Conservation (phyloP, 495 filamentous ascomycete species). For the Friedmanniomyces simplex region DNA sequence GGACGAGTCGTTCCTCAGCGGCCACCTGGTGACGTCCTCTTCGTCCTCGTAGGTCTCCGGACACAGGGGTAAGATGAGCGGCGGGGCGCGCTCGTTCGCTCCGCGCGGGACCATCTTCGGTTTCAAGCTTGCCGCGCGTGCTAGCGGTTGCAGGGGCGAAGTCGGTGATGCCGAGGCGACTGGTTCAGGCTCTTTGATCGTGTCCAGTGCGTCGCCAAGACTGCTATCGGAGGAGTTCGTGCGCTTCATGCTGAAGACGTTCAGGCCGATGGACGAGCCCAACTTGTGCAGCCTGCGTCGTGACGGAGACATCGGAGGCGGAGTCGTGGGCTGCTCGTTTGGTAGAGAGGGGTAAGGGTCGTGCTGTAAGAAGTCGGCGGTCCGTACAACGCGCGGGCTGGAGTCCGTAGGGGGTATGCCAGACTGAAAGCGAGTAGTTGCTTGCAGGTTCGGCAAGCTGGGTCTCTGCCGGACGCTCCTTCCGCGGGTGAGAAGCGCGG, state of each 20-base stretch:
- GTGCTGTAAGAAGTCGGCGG: conserved; percentile 8
- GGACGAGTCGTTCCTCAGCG: conserved; percentile 4
- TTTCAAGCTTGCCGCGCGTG: background rate
- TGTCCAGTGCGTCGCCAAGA: background rate
- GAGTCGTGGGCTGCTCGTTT: background rate
- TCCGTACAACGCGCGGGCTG: background rate
- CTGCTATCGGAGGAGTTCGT: background rate
- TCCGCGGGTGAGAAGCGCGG: background rate
- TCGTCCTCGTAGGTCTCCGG: conserved; percentile 10
- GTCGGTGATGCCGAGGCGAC: background rate
- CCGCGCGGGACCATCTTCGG: conserved; percentile 15
- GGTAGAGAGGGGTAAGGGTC: conserved; percentile 5
- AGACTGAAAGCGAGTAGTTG: background rate
- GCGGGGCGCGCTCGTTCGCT: conserved; percentile 19
- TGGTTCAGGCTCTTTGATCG: background rate
- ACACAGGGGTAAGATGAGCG: conserved; percentile 14
- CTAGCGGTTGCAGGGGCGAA: background rate
- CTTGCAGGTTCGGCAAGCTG: background rate
- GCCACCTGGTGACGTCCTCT: background rate
- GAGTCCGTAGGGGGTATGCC: background rate
- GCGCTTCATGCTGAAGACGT: conserved; percentile 6
- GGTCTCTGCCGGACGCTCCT: conserved; percentile 3
- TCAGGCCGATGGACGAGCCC: conserved; percentile 4
- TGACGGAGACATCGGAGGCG: conserved; percentile 5
- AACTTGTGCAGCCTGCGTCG: conserved; percentile 12